Percentiles rank a stretch among this genome's conserved stretches.
These are phyloP conservation scores for Plasmodium berghei DNA, from an alignment of 169 alveolate species.

Conservation along the genomic window DNA sequence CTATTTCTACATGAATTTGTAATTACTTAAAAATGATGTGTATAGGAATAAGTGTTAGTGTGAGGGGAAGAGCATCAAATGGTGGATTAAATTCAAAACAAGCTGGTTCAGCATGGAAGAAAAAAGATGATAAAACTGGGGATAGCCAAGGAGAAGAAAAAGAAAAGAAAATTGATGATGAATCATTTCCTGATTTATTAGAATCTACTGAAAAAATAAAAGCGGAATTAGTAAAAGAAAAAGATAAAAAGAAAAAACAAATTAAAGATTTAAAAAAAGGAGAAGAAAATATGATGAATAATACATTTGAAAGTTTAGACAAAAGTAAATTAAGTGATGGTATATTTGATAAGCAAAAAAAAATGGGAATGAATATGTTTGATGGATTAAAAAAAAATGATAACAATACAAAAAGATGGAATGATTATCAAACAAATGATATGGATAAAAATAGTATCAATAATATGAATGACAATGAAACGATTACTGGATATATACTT, in stretches of 20 bases:
- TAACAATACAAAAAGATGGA: slow-evolving; percentile 28
- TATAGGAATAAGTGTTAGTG: slow-evolving; percentile 66
- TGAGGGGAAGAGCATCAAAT: slow-evolving; percentile 68
- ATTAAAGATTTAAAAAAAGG: slow-evolving; percentile 38
- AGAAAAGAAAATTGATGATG: slow-evolving; percentile 71
- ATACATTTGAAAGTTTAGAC: background rate
- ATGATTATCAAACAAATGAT: slow-evolving; percentile 36
- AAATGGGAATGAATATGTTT: slow-evolving; percentile 48
- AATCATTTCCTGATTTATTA: slow-evolving; percentile 64
- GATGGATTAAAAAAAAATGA: slow-evolving; percentile 49
- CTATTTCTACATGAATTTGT: background rate
- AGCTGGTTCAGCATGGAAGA: slow-evolving; percentile 70
- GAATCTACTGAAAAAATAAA: slow-evolving; percentile 75
- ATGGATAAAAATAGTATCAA: background rate
- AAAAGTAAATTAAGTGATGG: background rate
- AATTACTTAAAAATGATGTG: background rate
- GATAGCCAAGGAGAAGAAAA: slow-evolving; percentile 62
- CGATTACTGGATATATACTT: slow-evolving; percentile 22
- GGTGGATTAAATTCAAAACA: slow-evolving; percentile 38
- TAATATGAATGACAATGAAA: slow-evolving; percentile 14
- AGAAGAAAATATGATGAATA: slow-evolving; percentile 29
- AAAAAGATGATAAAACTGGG: slow-evolving; percentile 27
- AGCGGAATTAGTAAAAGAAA: slow-evolving; percentile 52
- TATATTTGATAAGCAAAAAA: slow-evolving; percentile 30
- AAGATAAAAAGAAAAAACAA: slow-evolving; percentile 69